Conservation (phyloP, 1,139 yeast genomes). For the Yamadazyma dushanensis region DNA sequence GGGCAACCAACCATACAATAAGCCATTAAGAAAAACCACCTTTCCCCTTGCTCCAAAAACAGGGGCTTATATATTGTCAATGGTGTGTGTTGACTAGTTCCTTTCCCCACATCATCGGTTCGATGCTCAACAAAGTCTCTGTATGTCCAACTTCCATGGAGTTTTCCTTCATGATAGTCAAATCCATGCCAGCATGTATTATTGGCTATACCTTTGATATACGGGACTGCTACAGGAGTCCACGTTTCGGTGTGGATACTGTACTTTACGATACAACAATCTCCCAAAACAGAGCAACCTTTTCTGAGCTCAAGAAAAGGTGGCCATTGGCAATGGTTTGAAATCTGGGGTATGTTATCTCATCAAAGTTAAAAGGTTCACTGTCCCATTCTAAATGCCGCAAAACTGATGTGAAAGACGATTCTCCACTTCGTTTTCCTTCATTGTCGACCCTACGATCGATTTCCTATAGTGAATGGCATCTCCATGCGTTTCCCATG, state of each 20-base stretch:
- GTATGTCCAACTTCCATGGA: conserved; percentile 18
- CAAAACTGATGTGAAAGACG: conserved; percentile 5
- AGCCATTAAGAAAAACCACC: conserved; percentile 1
- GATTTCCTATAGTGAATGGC: conserved; percentile 13
- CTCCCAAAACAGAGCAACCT: conserved; percentile 20
- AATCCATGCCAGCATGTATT: conserved; percentile 19
- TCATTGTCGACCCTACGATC: conserved; percentile 3
- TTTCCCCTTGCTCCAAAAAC: conserved; percentile 11
- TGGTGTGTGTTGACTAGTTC: conserved; percentile 11
- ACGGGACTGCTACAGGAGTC: conserved; percentile 12
- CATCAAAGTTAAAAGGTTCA: conserved; percentile 5
- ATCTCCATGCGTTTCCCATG: conserved; percentile 20
- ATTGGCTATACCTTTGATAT: conserved; percentile 15
- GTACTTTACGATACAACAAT: conserved; percentile 15
- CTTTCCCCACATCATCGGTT: neutral
- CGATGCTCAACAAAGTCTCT: conserved; percentile 15
- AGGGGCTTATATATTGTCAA: conserved; percentile 3
- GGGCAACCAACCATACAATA: conserved; percentile 7
- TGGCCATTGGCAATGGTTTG: conserved; percentile 14
- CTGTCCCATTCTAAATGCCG: neutral
- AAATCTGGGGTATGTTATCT: conserved; percentile 18
- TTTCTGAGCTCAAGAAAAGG: conserved; percentile 16
- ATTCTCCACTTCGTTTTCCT: conserved; percentile 1
- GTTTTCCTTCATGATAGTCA: conserved; percentile 10
- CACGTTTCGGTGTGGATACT: conserved; percentile 7